Evolutionary conservation across 305 asterid species (phyloP).

Genomic region (Plantago coronopus): DNA sequence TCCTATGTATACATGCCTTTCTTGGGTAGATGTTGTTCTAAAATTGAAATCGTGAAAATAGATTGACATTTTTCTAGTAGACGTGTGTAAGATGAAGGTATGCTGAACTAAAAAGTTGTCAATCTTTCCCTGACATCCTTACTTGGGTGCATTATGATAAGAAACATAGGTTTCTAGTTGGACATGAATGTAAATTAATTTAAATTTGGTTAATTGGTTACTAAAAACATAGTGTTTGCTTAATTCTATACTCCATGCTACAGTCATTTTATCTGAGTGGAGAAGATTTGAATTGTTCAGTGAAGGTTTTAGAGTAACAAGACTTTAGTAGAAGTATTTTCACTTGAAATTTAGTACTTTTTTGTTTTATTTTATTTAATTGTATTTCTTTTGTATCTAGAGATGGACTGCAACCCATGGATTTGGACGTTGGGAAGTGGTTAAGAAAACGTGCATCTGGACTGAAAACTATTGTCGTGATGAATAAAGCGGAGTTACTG

Average conservation of each 20-base stretch:
- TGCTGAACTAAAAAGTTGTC: no score
- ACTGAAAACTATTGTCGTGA: conserved; percentile 66
- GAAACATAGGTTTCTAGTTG: not conserved
- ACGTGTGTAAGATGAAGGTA: not conserved
- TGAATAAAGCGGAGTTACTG: conserved; percentile 93
- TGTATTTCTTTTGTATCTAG: conserved; percentile 36
- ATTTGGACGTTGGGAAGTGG: conserved; percentile 97
- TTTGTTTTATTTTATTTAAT: conserved; percentile 15
- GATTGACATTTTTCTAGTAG: conserved; percentile 7
- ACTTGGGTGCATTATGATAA: conserved; percentile 5
- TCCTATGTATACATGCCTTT: not conserved
- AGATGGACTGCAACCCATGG: conserved; percentile 87
- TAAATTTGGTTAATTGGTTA: conserved; percentile 4
- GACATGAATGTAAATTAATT: not conserved
- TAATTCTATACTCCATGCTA: no score
- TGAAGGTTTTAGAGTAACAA: not conserved
- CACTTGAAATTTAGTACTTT: not conserved
- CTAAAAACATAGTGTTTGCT: no score
- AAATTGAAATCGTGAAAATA: not conserved
- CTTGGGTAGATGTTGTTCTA: conserved; percentile 12
- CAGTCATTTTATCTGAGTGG: conserved; percentile 6
- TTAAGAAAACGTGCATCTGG: conserved; percentile 83
- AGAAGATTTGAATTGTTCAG: conserved; percentile 12
- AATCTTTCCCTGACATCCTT: not conserved
- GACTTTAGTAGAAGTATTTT: not conserved